Evolutionary conservation across 2,329 filamentous ascomycete species (phyloP), one percentile per base, ranked within the genome.

Genomic region (Ophiosphaerella herpotricha): DNA sequence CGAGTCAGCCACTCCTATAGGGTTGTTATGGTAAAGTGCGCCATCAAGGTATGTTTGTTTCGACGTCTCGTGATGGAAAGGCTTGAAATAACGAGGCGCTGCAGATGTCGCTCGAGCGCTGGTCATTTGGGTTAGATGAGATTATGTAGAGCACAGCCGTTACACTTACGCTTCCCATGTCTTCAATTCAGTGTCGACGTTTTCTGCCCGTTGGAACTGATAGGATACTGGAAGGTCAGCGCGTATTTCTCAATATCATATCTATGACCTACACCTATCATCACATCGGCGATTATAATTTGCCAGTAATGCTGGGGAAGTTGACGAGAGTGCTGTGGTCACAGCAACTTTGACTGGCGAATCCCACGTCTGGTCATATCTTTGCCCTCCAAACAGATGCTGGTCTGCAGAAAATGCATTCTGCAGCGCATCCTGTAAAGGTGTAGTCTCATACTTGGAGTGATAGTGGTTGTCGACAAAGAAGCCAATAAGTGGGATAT

Each of bases 21-120:
- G 79, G 37, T 81, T 81, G 40, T 76, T 75, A 52, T 76, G 70
- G 11, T 73, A 70, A 1, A 79, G 52, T 6, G 71, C 76, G 6
- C 77, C 78, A 47, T 80, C 79, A 1, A 76, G 58, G 49, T 79
- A 81, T 1, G 61, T 66, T n/a, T 66, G 63, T 39, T 73, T 68
- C 0, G 76, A 74, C 16, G 68, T 60, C n/a, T 66, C 58, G 44
- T 81, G 74, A 11, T 68, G 57, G 54, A 77, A 80, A 0, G 75
- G 73, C 45, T 75, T 76, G 66, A 81, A 80, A 47, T 71, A 76
- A 2, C 61, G 61, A 3, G 78, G 77, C 7, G 75, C 74, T 4
- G 79, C 76, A 7, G 75, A 70, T 5, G 77, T 76, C 13, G 78
- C 78, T 21, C 77, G 70, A n/a, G 75, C 75, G 39, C 48, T 50